phyloP scores from a whole-genome alignment of 1,139 yeast genomes.

The Scheffersomyces parashehatae region DNA sequence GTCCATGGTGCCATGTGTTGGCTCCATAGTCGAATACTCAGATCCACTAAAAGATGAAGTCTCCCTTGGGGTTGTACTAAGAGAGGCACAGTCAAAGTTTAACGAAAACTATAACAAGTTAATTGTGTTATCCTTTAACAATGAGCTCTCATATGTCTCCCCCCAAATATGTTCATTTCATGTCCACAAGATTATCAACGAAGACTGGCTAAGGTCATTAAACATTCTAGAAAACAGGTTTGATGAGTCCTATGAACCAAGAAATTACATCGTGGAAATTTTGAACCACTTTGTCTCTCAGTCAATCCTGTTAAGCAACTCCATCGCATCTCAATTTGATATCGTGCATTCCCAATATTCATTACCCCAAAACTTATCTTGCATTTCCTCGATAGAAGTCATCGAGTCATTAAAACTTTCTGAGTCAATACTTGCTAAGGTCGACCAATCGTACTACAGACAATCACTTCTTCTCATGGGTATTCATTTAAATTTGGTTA shows the following conservation, averaged over 20 bases:
- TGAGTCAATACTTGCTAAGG: conserved; percentile 10
- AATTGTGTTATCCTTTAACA: conserved; percentile 31
- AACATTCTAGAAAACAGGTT: conserved; percentile 25
- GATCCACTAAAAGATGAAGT: conserved; percentile 10
- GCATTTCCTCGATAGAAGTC: conserved; percentile 23
- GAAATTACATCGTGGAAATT: conserved; percentile 20
- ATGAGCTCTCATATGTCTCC: conserved; percentile 26
- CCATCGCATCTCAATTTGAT: conserved; percentile 17
- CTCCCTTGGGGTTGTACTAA: conserved; percentile 34
- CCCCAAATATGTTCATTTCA: conserved; percentile 31
- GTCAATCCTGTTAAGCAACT: conserved; percentile 9
- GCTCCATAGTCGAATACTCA: conserved; percentile 37
- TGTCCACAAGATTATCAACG: conserved; percentile 23
- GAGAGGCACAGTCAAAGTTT: conserved; percentile 31
- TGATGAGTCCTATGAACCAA: conserved; percentile 14
- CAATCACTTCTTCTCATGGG: conserved; percentile 32
- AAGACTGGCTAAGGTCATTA: conserved; percentile 19
- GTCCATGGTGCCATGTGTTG: conserved; percentile 23
- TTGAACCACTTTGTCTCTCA: conserved; percentile 21
- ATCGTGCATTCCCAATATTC: conserved; percentile 28
- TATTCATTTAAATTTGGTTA: conserved; percentile 27
- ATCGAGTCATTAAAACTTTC: conserved; percentile 23
- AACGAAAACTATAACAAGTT: conserved; percentile 35
- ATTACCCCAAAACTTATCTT: conserved; percentile 11
- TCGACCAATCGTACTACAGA: conserved; percentile 24